Conservation (phyloP, 768 basidiomycete genomes). For the Collybiopsis confluens region DNA sequence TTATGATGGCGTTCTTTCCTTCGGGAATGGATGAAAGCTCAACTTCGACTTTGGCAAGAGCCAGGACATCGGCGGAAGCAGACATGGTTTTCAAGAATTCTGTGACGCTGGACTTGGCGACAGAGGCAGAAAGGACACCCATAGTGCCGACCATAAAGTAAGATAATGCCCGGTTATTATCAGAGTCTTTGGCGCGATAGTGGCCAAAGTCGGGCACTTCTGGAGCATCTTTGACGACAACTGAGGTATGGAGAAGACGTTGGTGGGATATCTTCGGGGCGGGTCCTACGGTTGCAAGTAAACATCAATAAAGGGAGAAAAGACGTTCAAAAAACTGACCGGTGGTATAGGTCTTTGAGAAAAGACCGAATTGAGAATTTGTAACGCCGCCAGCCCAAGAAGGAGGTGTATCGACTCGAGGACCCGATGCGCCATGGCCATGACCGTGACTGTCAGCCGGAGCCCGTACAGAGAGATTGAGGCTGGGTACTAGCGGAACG, state of each 20-base stretch:
- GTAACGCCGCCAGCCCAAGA: slow-evolving; percentile 60
- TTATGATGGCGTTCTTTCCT: slow-evolving; percentile 95
- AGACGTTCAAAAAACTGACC: slow-evolving; percentile 36
- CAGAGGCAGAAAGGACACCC: slow-evolving; percentile 91
- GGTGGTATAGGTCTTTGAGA: slow-evolving; percentile 59
- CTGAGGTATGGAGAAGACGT: slow-evolving; percentile 77
- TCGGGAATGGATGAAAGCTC: slow-evolving; percentile 88
- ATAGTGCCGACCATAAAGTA: slow-evolving; percentile 91
- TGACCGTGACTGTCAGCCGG: slow-evolving; percentile 53
- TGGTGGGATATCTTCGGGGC: slow-evolving; percentile 54
- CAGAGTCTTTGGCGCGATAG: slow-evolving; percentile 69
- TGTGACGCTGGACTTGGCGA: slow-evolving; percentile 88
- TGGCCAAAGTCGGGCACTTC: slow-evolving; percentile 86
- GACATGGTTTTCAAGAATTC: slow-evolving; percentile 96
- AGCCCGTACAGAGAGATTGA: slow-evolving; percentile 71
- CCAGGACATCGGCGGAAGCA: slow-evolving; percentile 96
- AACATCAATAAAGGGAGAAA: not conserved
- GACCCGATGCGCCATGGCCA: slow-evolving; percentile 47
- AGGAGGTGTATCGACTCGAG: slow-evolving; percentile 61
- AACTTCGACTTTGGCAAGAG: slow-evolving; percentile 96
- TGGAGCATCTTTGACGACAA: slow-evolving; percentile 61
- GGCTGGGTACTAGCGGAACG: slow-evolving; percentile 67
- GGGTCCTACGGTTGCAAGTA: slow-evolving; percentile 33
- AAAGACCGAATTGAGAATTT: slow-evolving; percentile 47
- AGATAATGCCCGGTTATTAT: slow-evolving; percentile 69